Evolutionary conservation across 768 basidiomycete genomes (phyloP).

Genomic region (Arthromyces matolae): DNA sequence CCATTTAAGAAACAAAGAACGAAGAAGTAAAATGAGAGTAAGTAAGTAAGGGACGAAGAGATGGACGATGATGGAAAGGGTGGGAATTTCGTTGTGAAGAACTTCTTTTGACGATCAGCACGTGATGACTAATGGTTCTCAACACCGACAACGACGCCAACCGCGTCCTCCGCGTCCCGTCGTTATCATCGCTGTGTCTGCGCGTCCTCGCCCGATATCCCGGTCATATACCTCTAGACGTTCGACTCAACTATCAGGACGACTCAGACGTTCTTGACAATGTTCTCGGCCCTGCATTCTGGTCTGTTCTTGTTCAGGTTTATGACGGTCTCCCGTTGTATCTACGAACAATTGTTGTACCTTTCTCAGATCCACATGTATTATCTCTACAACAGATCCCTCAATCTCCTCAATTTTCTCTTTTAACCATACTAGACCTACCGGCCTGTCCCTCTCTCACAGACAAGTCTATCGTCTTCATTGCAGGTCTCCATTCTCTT

Average conservation of each 20-base stretch:
- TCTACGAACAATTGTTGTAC: conserved; percentile 40
- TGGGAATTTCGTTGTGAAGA: conserved; percentile 13
- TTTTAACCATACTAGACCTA: conserved; percentile 63
- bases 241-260: conserved; percentile 17
- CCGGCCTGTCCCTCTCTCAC: conserved; percentile 51
- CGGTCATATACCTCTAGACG: conserved; percentile 39
- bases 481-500: conserved; percentile 52
- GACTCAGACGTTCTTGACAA: conserved; percentile 29
- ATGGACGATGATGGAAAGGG: conserved; percentile 8
- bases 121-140: conserved; percentile 12
- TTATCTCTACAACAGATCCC: conserved; percentile 56
- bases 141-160: too few species aligned
- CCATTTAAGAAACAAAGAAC: conserved; percentile 20
- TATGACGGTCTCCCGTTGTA: conserved; percentile 48
- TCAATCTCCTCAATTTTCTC: conserved; percentile 51
- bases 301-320: conserved; percentile 60
- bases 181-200: conserved; percentile 53
- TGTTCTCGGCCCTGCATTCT: conserved; percentile 56
- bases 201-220: conserved; percentile 38
- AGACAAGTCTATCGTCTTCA: conserved; percentile 49
- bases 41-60: too few species aligned
- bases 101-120: not conserved
- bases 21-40: conserved; percentile 17
- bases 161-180: conserved; percentile 34
- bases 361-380: conserved; percentile 52